Base-by-base conservation (phyloP, 768 basidiomycete species). In the Kondoa malvinella region DNA sequence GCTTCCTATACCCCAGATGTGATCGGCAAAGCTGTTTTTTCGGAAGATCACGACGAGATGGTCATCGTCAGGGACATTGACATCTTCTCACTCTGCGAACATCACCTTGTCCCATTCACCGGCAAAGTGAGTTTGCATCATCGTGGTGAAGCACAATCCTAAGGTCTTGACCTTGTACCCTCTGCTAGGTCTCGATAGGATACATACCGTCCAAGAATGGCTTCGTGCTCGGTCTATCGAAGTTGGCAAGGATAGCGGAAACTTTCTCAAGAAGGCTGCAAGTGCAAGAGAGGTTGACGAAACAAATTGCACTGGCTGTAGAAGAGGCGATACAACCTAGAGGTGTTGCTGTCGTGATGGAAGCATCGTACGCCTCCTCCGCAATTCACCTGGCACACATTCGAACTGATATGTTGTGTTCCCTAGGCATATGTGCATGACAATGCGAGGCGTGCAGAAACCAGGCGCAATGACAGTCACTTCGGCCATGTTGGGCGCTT, bases 21-120 rank as follows among this genome's bases (percentile, higher is more conserved):
- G 74, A 95, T 97, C 71, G 96, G 96, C 78, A 89, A 94, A 81
- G 95, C 95, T 68, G 85, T 99, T 50, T 99, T 99, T 76, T 87
- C 90, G 57, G 95, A 99, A 78, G 91, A 99, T 78, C 95, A 99
- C 80, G 95, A 97, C 74, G 95, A 99, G 78, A 94, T 99, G 91
- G 95, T 99, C 56, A 84, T 99, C 68, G 94, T 99, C 67, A 85
- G 88, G 69, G 92, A 99, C 76, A 97, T 99, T 74, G 89, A 95
- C 76, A 86, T 99, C 68, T 95, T 90, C 59, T 94, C 90, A 76
- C 80, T 99, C 68, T 99, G 95, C 78, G 95, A 99, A 80, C 95
- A 99, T 76, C 95, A 99, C 77, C 82, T 99, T 70, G 92, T 97
- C 32, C 95, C 95, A 25, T 97, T 97, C 80, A 91, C 87, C 33